Evolutionary conservation across 352 stramenopile genomes (phyloP).

Genomic region (Globisporangium splendens): DNA sequence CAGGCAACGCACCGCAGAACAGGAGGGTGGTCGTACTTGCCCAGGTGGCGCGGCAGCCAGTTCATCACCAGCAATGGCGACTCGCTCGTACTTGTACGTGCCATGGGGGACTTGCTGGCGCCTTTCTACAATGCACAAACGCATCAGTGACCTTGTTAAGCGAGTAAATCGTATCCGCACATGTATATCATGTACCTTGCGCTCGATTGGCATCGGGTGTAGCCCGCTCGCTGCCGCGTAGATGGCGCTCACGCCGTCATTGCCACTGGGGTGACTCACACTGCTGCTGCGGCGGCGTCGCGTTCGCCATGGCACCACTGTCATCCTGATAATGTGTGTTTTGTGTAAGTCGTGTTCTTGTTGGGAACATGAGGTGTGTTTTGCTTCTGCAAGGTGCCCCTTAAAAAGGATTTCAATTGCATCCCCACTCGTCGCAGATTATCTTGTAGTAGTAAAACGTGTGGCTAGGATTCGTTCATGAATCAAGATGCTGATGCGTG

Average conservation of each 20-base stretch:
- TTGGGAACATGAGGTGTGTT: background rate
- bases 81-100: no score
- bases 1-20: constrained; percentile 4
- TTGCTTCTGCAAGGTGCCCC: background rate
- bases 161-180: background rate
- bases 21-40: constrained; percentile 12
- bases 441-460: background rate
- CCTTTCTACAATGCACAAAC: background rate
- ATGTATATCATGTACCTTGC: constrained; percentile 5
- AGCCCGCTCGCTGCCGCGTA: constrained; percentile 26
- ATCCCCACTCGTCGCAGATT: constrained; percentile 5
- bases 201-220: constrained; percentile 5
- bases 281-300: background rate
- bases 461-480: no score
- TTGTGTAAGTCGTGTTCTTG: background rate
- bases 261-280: constrained; percentile 1
- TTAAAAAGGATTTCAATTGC: constrained; percentile 1
- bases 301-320: background rate
- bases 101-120: background rate
- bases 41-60: constrained; percentile 4
- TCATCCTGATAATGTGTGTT: background rate
- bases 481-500: constrained; percentile 12
- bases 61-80: background rate
- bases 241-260: constrained; percentile 20
- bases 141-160: background rate